Conservation (phyloP, 805 yeast species). For the Sungouiella thailandica region DNA sequence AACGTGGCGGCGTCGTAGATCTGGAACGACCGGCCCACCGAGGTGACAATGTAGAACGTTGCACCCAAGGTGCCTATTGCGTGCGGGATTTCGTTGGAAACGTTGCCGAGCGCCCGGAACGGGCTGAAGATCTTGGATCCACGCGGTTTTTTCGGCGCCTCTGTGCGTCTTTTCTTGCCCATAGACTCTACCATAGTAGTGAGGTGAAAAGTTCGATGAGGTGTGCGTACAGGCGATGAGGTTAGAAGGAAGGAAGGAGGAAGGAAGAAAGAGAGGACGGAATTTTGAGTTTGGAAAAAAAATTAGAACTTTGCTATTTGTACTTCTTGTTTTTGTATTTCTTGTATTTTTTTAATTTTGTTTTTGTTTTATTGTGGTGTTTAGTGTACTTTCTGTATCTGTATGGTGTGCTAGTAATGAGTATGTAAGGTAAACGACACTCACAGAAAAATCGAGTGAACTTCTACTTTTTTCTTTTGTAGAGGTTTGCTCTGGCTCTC, state of each 20-base stretch:
- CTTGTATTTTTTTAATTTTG: too few species aligned
- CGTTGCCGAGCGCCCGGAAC: slow-evolving; percentile 80
- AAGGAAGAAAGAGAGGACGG: neutral
- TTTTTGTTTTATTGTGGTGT: too few species aligned
- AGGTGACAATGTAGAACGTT: slow-evolving; percentile 81
- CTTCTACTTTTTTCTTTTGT: too few species aligned
- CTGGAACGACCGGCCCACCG: slow-evolving; percentile 86
- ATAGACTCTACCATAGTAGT: slow-evolving; percentile 5
- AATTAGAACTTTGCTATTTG: neutral
- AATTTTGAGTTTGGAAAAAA: neutral
- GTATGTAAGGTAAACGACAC: too few species aligned
- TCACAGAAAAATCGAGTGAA: too few species aligned
- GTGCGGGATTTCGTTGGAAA: slow-evolving; percentile 81
- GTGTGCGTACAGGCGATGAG: slow-evolving; percentile 9
- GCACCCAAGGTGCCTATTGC: slow-evolving; percentile 86
- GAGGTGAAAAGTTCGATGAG: slow-evolving; percentile 8
- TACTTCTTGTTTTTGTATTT: neutral
- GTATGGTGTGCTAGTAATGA: too few species aligned
- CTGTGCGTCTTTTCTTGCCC: slow-evolving; percentile 33
- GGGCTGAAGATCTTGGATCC: slow-evolving; percentile 66
- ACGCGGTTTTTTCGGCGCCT: slow-evolving; percentile 5
- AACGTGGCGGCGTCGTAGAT: slow-evolving; percentile 87
- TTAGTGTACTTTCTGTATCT: too few species aligned
- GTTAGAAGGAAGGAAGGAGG: neutral
- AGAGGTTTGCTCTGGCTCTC: too few species aligned